Conservation (phyloP, 768 basidiomycete genomes). For the Lenzites betulinus region DNA sequence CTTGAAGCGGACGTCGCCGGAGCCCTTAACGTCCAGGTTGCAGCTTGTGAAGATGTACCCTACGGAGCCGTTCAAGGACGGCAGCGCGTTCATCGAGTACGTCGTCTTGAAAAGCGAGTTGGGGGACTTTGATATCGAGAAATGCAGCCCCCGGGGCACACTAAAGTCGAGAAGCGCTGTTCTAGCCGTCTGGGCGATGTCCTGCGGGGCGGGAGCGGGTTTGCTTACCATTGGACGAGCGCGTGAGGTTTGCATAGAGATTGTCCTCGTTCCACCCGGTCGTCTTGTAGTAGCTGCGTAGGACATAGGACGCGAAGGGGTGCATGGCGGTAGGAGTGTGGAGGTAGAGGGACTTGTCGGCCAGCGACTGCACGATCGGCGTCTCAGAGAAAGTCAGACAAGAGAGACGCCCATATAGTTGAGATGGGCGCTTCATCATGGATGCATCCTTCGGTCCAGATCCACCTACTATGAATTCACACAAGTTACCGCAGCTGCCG, state of each 20-base stretch:
- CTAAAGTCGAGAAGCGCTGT: constrained; percentile 90
- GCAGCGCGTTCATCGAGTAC: constrained; percentile 91
- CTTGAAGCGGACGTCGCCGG: constrained; percentile 76
- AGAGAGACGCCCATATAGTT: constrained; percentile 4
- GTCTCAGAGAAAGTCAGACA: not conserved
- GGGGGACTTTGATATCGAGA: constrained; percentile 85
- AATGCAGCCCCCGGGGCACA: constrained; percentile 78
- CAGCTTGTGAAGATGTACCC: constrained; percentile 94
- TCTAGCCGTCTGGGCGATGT: constrained; percentile 12
- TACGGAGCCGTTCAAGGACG: constrained; percentile 88
- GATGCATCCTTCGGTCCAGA: not conserved
- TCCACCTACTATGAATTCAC: no score
- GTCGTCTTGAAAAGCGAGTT: constrained; percentile 88
- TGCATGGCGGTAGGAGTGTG: constrained; percentile 52
- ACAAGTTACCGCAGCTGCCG: constrained; percentile 2
- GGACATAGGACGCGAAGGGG: constrained; percentile 84
- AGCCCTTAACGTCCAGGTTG: constrained; percentile 69
- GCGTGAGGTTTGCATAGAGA: constrained; percentile 85
- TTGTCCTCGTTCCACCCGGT: constrained; percentile 99
- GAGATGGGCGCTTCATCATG: not conserved
- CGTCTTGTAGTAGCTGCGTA: constrained; percentile 87
- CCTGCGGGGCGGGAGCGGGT: not conserved
- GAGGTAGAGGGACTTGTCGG: not conserved
- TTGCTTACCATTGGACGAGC: constrained; percentile 76
- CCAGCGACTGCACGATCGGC: constrained; percentile 19